phyloP scores from a whole-genome alignment of 441 rosid species.

The Adansonia madagascariensis region DNA sequence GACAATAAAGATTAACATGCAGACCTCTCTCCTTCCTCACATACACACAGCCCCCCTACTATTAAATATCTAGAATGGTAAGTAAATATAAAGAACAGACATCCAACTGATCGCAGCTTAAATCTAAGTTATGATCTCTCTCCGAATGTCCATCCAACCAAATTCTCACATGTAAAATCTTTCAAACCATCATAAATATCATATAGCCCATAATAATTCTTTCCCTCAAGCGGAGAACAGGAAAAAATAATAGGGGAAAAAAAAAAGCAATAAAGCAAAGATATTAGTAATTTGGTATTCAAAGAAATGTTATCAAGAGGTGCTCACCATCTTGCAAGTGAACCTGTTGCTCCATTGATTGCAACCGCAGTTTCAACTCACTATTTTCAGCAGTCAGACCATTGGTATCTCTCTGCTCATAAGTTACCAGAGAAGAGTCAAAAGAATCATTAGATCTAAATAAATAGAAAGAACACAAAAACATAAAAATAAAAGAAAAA shows the following conservation, averaged over 20 bases:
- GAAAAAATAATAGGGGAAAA: neutral
- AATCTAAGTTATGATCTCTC: neutral
- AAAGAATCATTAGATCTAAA: constrained; percentile 4
- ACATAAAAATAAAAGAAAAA: neutral
- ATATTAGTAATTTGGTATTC: neutral
- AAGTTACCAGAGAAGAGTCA: constrained; percentile 25
- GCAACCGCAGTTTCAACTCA: constrained; percentile 91
- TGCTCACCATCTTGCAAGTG: constrained; percentile 94
- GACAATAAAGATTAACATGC: neutral
- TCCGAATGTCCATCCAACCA: neutral
- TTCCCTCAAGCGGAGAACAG: constrained; percentile 10
- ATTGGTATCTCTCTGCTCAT: constrained; percentile 90
- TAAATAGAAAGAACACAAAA: neutral
- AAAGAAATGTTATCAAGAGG: constrained; percentile 18
- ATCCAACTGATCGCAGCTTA: neutral
- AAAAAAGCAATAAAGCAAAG: neutral
- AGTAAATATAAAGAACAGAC: neutral
- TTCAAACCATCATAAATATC: neutral
- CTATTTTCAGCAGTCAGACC: constrained; percentile 87
- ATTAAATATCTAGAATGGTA: neutral
- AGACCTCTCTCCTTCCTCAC: neutral
- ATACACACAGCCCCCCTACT: neutral
- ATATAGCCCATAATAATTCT: neutral
- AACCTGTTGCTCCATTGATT: constrained; percentile 96
- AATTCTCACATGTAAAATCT: constrained; percentile 9